Evolutionary conservation across 2,329 filamentous ascomycete genomes (phyloP).

Genomic region (Fusarium sp.): DNA sequence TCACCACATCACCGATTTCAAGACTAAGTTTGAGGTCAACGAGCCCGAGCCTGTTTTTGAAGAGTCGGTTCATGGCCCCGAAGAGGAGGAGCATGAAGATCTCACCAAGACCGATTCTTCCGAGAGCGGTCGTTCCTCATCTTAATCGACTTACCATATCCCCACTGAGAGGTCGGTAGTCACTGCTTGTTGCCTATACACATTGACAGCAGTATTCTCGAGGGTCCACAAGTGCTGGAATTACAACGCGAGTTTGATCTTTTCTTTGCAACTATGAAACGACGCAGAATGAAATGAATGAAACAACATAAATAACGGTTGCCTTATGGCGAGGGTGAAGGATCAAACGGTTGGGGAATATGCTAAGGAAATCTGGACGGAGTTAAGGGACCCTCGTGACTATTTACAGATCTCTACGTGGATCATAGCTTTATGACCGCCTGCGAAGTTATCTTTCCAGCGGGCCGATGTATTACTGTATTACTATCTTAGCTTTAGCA

Average conservation of each 20-base stretch:
- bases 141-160: constrained; percentile 52
- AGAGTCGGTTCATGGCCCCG: constrained; percentile 79
- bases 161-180: constrained; percentile 32
- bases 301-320: constrained; percentile 29
- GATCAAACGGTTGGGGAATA: constrained; percentile 13
- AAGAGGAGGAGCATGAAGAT: constrained; percentile 63
- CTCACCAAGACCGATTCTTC: constrained; percentile 66
- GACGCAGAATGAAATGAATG: constrained; percentile 44
- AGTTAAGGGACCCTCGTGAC: constrained; percentile 42
- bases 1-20: constrained; percentile 78
- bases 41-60: constrained; percentile 94
- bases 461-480: constrained; percentile 47
- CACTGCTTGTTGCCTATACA: constrained; percentile 46
- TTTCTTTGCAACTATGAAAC: constrained; percentile 36
- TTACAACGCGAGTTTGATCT: constrained; percentile 28
- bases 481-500: constrained; percentile 35
- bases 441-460: constrained; percentile 23
- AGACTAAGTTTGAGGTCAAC: constrained; percentile 95
- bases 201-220: constrained; percentile 13
- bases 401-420: constrained; percentile 41
- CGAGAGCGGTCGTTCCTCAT: constrained; percentile 66
- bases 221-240: constrained; percentile 38
- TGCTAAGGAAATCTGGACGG: constrained; percentile 27
- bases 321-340: constrained; percentile 1
- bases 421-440: constrained; percentile 33